Base-by-base conservation (phyloP, 2,329 filamentous ascomycete species). In the Alternaria burnsii region DNA sequence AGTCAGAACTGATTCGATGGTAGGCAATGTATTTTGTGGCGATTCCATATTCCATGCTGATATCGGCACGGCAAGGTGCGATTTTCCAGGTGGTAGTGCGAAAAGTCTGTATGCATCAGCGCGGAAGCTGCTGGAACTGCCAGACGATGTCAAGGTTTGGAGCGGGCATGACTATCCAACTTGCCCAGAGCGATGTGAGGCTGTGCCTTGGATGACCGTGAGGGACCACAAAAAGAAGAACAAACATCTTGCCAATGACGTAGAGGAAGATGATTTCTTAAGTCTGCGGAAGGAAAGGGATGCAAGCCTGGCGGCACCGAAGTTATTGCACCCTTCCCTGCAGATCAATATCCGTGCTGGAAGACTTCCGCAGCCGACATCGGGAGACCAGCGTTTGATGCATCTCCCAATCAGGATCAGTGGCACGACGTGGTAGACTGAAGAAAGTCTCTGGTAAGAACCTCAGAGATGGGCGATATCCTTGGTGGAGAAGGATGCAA, bases 321-420 rank as follows among this genome's bases (percentile, higher is more conserved):
- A 63, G 38, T 55, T 82, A 56, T 52, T 81, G 34, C 72, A 79
- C 56, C 77, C 73, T 44, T 73, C 77, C 2, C 57, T 81, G 67
- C 79, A 81, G 65, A 61, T 81, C 8, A 81, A 81, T 56, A 70
- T 81, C 40, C 73, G 78, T n/a, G 79, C 70, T 0, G 78, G 78
- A 1, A 66, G 69, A 30, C 66, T 81, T 41, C 78, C 79, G 8
- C 22, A 26, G 1, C 32, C 41, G 14, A 64, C 60, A 16, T 32
- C 30, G 5, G 40, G 24, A 6, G 59, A 62, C 8, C 36, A 54
- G 32, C 44, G 59, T 11, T 43, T 59, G 42, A 41, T 67, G 42
- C 24, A 20, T 41, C 38, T 67, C 6, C 64, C 65, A 2, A 20
- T 67, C 7, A 57, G 44, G 42, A 9, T 53, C 18, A 40, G 24